A percentile compares a stretch with the other conserved stretches of the same genome.
phyloP scores from a whole-genome alignment of 2,329 filamentous ascomycete genomes.

The Leptodontidium sp. region DNA sequence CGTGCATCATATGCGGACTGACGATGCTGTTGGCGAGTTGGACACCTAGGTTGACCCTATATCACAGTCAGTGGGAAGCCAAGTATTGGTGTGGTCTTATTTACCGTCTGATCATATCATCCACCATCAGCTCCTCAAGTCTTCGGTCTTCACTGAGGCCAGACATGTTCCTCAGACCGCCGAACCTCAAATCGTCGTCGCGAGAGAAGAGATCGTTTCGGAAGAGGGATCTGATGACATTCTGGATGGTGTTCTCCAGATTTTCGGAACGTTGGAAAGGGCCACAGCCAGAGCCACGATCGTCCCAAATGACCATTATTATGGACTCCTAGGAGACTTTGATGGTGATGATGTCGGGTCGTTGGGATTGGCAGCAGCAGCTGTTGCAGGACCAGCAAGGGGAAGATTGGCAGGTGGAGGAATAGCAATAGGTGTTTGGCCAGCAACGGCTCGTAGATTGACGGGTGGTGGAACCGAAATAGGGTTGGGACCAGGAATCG shows the following conservation, averaged over 20 bases:
- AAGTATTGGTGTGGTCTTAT: background rate
- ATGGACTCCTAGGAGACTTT: background rate
- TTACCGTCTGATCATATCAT: conserved; percentile 30
- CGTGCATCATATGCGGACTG: conserved; percentile 26
- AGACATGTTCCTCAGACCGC: conserved; percentile 7
- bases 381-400: no score
- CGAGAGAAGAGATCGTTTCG: conserved; percentile 24
- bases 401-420: background rate
- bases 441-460: no score
- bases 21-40: conserved; percentile 38
- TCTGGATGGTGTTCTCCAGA: conserved; percentile 19
- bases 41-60: conserved; percentile 35
- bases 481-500: no score
- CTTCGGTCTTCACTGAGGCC: conserved; percentile 6
- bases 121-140: conserved; percentile 16
- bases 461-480: no score
- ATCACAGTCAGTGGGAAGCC: background rate
- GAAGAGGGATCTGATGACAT: conserved; percentile 15
- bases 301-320: conserved; percentile 7
- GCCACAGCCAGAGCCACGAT: background rate
- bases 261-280: conserved; percentile 17
- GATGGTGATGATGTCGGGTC: no score
- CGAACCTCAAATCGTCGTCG: conserved; percentile 9
- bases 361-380: no score
- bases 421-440: background rate